phyloP scores from a whole-genome alignment of 768 basidiomycete genomes.

The Psilocybe azurescens region DNA sequence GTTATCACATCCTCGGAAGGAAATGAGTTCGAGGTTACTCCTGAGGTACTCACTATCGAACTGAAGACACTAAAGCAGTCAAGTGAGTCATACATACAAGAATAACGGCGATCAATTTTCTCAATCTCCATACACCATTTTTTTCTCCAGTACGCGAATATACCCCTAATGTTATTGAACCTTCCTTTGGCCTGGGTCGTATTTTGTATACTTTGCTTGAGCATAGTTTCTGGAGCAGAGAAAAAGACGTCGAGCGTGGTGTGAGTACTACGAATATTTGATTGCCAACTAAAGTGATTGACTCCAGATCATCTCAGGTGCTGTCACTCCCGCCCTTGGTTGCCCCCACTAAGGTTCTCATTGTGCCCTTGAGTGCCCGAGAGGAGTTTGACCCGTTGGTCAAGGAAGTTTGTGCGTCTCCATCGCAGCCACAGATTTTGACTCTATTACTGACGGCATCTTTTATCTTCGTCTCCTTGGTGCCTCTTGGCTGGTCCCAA shows the following conservation, averaged over 20 bases:
- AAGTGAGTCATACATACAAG: constrained; percentile 48
- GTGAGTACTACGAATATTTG: constrained; percentile 50
- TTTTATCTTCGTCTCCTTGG: not conserved
- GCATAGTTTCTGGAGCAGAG: constrained; percentile 95
- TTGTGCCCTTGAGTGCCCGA: constrained; percentile 90
- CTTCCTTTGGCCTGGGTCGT: constrained; percentile 96
- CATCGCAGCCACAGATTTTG: not conserved
- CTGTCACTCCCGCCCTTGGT: constrained; percentile 89
- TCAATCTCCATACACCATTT: constrained; percentile 11
- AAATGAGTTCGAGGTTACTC: constrained; percentile 70
- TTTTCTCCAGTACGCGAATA: constrained; percentile 81
- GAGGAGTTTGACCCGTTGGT: constrained; percentile 86
- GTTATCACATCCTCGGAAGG: constrained; percentile 64
- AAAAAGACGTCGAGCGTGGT: constrained; percentile 88
- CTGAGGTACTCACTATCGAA: constrained; percentile 78
- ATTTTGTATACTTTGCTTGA: constrained; percentile 94
- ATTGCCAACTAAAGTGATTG: constrained; percentile 13
- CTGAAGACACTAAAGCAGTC: constrained; percentile 88
- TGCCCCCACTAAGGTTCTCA: constrained; percentile 96
- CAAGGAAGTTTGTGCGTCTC: constrained; percentile 84
- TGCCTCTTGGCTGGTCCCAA: not conserved
- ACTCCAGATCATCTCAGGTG: constrained; percentile 52
- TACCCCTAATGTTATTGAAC: constrained; percentile 98
- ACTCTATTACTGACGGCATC: not conserved
- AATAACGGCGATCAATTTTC: not conserved